Evolutionary conservation across 805 yeast genomes (phyloP), one percentile per base, ranked within the genome.

Genomic region (Tetrapisispora fleetii): DNA sequence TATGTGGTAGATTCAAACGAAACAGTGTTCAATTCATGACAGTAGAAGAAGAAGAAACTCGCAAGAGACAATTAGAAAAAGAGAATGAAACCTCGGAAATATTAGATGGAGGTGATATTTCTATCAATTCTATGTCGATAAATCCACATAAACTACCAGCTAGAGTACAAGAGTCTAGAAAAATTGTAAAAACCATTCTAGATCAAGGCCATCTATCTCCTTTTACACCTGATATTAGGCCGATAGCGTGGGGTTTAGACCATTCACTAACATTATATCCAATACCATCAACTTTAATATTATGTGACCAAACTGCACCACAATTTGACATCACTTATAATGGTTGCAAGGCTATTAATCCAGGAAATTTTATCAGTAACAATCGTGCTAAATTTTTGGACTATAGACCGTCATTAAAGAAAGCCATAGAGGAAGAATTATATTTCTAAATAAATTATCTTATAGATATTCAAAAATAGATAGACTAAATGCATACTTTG

Each of bases 181-280:
- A 83, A 58, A 65, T 89, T 2, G 86, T 84, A 17, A 82, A 85
- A 53, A 89, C 97, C 0, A 52, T 93, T 0, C 65, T 93, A 13
- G 95, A 87, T 59, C 99, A 93, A 66, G 93, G 93, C 0, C 84
- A 80, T 59, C 63, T 93, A 42, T 84, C 93, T 32, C 99, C 99
- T 13, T 88, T 90, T 59, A 68, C 80, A 2, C 65, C 71, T 18
- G 65, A 71, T 21, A 67, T 78, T 27, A 75, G 86, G 51, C 85
- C 95, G 0, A 71, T 86, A 1, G 69, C 78, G 19, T 78, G 95
- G 71, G 81, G 80, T 50, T 76, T 77, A 57, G 95, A 87, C 60
- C 80, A 81, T 54, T 68, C 79, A 5, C 69, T 91, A 52, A 73
- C 83, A 21, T 63, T 93, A 46, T 77, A 82, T 41, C 98, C 97